Evolutionary conservation across 2,329 filamentous ascomycete genomes (phyloP).

Genomic region (Fusarium sp.): DNA sequence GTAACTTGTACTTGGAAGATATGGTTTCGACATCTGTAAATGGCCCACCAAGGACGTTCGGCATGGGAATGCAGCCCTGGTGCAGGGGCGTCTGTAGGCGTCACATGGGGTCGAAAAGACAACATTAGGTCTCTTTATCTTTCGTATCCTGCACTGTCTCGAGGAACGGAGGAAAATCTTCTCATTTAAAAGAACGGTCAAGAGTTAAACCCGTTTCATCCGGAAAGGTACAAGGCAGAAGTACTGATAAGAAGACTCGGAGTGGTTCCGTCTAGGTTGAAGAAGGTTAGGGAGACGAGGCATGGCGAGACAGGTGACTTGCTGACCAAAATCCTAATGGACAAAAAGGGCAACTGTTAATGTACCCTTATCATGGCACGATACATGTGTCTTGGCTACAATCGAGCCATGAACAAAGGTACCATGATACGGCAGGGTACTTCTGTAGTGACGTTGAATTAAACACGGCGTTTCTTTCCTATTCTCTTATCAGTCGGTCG

Average conservation of each 20-base stretch:
- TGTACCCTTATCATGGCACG: constrained; percentile 21
- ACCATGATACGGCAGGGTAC: constrained; percentile 22
- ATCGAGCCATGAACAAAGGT: constrained; percentile 14
- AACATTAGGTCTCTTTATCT: constrained; percentile 34
- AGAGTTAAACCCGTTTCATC: constrained; percentile 24
- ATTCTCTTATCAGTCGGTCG: constrained; percentile 44
- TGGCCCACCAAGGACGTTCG: constrained; percentile 16
- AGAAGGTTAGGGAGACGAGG: constrained; percentile 2
- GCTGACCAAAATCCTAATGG: constrained; percentile 23
- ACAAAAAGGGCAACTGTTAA: constrained; percentile 33
- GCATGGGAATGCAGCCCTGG: constrained; percentile 33
- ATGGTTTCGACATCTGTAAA: constrained; percentile 1
- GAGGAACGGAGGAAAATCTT: constrained; percentile 9
- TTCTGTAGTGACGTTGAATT: constrained; percentile 25
- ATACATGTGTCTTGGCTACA: constrained; percentile 26
- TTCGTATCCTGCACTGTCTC: constrained; percentile 8
- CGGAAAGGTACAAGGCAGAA: constrained; percentile 30
- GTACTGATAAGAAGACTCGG: constrained; percentile 45
- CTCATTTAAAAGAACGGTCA: constrained; percentile 33
- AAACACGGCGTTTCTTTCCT: constrained; percentile 33
- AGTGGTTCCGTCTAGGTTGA: constrained; percentile 30
- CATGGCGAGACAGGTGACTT: constrained; percentile 31
- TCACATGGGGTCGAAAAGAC: constrained; percentile 40
- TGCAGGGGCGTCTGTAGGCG: constrained; percentile 36
- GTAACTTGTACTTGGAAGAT: constrained; percentile 32